These are phyloP conservation scores for Hypoxylon sp. DNA, from an alignment of 2,329 filamentous ascomycete species.

Conservation along the genomic window DNA sequence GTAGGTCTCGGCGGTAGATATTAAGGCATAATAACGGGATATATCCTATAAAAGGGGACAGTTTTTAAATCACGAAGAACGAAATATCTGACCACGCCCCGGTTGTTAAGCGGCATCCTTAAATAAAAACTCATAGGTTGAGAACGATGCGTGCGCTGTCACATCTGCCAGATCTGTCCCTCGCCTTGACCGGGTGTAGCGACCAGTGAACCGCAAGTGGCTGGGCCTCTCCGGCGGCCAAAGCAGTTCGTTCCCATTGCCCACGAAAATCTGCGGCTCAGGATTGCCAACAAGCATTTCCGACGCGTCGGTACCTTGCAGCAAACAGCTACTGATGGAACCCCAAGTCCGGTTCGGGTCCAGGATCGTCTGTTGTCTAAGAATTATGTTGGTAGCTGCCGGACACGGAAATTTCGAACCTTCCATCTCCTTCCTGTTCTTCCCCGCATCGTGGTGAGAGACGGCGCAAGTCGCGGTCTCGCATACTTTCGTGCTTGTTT, in stretches of 20 bases:
- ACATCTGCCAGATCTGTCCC: slow-evolving; percentile 11
- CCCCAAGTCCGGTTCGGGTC: slow-evolving; percentile 12
- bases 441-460: slow-evolving; percentile 11
- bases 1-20: no score
- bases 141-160: slow-evolving; percentile 2
- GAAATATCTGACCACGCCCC: no score
- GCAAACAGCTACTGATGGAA: slow-evolving; percentile 26
- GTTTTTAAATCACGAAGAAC: no score
- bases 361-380: no score
- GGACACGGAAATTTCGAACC: slow-evolving; percentile 16
- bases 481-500: slow-evolving; percentile 4
- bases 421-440: not conserved
- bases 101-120: no score
- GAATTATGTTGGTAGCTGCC: no score
- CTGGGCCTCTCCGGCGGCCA: slow-evolving; percentile 15
- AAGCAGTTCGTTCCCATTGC: slow-evolving; percentile 9
- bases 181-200: slow-evolving; percentile 22
- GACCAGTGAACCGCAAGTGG: slow-evolving; percentile 12
- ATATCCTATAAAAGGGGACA: no score
- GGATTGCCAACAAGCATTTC: slow-evolving; percentile 15
- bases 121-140: no score
- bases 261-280: slow-evolving; percentile 12
- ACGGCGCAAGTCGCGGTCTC: slow-evolving; percentile 1
- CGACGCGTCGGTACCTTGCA: slow-evolving; percentile 35
- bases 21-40: no score